Base-by-base conservation (phyloP, 441 rosid species). In the Flueggea neowawraea region DNA sequence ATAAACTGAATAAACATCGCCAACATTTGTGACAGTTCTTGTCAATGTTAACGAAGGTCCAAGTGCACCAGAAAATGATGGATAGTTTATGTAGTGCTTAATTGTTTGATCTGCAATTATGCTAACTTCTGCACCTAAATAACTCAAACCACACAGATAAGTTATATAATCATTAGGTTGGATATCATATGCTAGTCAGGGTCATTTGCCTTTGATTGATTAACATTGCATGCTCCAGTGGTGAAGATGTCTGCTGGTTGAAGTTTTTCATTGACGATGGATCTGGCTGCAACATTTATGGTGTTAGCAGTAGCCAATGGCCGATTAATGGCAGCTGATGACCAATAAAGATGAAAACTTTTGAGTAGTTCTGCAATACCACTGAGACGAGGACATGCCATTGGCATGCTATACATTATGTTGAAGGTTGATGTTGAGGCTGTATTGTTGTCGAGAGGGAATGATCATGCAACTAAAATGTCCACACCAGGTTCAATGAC, bases 281-380 rank as follows among this genome's bases (percentile, higher is more conserved):
- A 86, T 36, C 81, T 32, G 74, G 73, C 33, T 75, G 32, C 64
- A 13, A 39, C 4, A 74, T 78, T 69, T 72, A 71, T 58, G 71
- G 76, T 58, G 78, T 75, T 63, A 61, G 76, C 66, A 58, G 78
- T 81, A 16, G 98, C 86, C 69, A 50, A 90, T 89, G 41, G 97
- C 96, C 44, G 97, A 92, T 82, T 91, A 64, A 88, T 81, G 49
- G 94, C 92, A 64, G 97, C 77, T 41, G 98, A 91, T 69, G 93
- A 84, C 73, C 90, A 84, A 6, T 66, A 58, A 31, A 82, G 85
- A 52, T 86, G 90, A 60, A 77, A 84, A 62, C 90, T n/a, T n/a
- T 84, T 89, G 62, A 89, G 73, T 64, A 90, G 69, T 52, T 96
- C 96, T 58, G 94, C 91, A 43, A 90, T 79, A 31, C 98, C 97